Evolutionary conservation across 345 rosid genomes (phyloP), one percentile per base, ranked within the genome.

Genomic region (Dovyalis caffra): DNA sequence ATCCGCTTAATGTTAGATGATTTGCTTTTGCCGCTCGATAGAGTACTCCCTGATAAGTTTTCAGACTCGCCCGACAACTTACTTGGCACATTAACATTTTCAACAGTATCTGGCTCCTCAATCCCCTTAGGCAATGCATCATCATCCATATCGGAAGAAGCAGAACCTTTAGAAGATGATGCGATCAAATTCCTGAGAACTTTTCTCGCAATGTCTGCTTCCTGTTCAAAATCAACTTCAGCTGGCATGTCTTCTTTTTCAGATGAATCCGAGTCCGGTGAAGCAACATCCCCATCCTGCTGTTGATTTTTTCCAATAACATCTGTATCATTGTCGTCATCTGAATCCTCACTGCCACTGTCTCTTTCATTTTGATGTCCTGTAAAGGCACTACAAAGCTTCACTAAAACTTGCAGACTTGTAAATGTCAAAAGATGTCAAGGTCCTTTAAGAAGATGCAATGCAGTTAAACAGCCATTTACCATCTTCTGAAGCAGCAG

Each of bases 121-220:
- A 71, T 80, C 23, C 32, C 67, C 72, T 74, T 57, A 6, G 83
- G 70, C 51, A 33, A 64, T 43, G 61, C 58, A 18, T 74, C 71
- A 75, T 84, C 89, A 72, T 86, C 87, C 28, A 72, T 70, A 35
- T 49, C 67, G 49, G 88, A 77, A 77, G 84, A 62, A 72, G 20
- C 63, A 58, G 89, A 65, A 76, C 45, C 89, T 79, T 78, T 83
- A 37, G 79, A 79, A 58, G 89, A 84, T 45, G 85, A 84, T 9
- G 82, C 68, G 62, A 95, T 78, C 79, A 87, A 81, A 84, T 85
- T 90, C 72, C 85, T 73, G 45, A 92, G 89, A 79, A 92, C 93
- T 80, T 91, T 91, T 82, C 92, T 90, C 0, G 89, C 87, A 78
- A 90, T 82, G 75, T 90, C 87, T 53, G 86, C 91, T 85, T 95